Evolutionary conservation across 768 basidiomycete species (phyloP), one percentile per base, ranked within the genome.

Genomic region (Auricularia sp.): DNA sequence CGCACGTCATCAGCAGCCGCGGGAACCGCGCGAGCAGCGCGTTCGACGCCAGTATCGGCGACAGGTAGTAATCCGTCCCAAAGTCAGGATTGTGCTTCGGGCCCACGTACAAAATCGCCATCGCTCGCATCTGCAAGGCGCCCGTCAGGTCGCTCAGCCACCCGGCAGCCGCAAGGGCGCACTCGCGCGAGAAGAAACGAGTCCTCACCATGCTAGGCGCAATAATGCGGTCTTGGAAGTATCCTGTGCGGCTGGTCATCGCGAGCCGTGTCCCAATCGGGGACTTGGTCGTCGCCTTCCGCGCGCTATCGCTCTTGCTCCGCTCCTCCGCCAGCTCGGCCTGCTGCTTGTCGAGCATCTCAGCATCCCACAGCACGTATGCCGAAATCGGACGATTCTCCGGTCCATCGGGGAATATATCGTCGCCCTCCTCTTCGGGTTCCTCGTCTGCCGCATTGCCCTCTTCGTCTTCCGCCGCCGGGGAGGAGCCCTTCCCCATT

Each of bases 61-160:
- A 98, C 68, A 99, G 86, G 77, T 92, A 88, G 75, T 98, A 98
- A 78, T 99, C 95, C 18, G 88, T 89, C 64, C 86, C 84, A 73
- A 99, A 95, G 74, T 98, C 94, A 6, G 97, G 97, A 72, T 93
- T 90, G 62, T 87, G 88, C 71, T 91, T 85, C 1, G 97, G 96
- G 1, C 96, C 96, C 65, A 99, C 89, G 76, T 97, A 97, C 67
- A 96, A 77, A 71, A 97, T 95, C 3, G 96, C 96, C 97, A 99
- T 99, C 0, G 96, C 95, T 42, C 97, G 91, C 93, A 98, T 98
- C 96, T 98, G 70, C n/a, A 54, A 64, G 42, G n/a, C 58, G 10
- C 11, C 34, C 34, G 56, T 62, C 62, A 62, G 65, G 29, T 29
- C 29, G 2, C 29, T 63, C 21, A 66, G 62, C 14, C n/a, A 33